Base-by-base conservation (phyloP, 75 land plant species). In the Sequoiadendron giganteum region DNA sequence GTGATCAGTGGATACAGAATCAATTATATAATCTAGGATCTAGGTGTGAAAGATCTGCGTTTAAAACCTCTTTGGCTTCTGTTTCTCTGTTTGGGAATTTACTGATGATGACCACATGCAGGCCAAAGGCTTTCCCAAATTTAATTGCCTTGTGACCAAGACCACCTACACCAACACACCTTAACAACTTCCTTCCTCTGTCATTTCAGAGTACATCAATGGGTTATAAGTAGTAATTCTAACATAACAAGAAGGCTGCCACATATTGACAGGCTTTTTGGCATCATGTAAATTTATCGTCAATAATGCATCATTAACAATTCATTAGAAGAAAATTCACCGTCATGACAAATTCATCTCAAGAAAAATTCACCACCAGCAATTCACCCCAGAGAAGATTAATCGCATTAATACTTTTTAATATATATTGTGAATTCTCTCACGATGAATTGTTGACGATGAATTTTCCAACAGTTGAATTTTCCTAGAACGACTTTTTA, bases 11-110 rank as follows among this genome's bases (percentile, higher is more conserved):
- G 98, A 96, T 32, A 96, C 90, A 0, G 96, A 95, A 85, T 96
- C 95, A 55, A 96, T 82, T 48, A 96, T 94, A 84, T 95, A 96
- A 85, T 96, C 98, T 25, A 96, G 87, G 91, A 90, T 79, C 92
- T 92, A 9, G 85, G 86, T 1, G 90, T 89, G 90, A 93, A 15
- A 78, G 85, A 80, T 93, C 91, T 28, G 90, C 94, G 3, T 88
- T 90, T 42, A 42, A 80, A 18, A 84, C 78, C 14, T 89, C 88
- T 15, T 68, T 80, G 15, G 93, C 93, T 52, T 92, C 93, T 83
- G 89, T 76, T 84, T 93, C 89, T 86, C 92, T 93, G 39, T 32
- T 55, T 3, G 85, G 89, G 15, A 89, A 90, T 7, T 90, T 87
- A 78, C 93, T 92, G 87, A 93, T 87, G 21, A 93, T 90, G 0